Base-by-base conservation (phyloP, 2,329 filamentous ascomycete species). In the Gremmenia infestans region DNA sequence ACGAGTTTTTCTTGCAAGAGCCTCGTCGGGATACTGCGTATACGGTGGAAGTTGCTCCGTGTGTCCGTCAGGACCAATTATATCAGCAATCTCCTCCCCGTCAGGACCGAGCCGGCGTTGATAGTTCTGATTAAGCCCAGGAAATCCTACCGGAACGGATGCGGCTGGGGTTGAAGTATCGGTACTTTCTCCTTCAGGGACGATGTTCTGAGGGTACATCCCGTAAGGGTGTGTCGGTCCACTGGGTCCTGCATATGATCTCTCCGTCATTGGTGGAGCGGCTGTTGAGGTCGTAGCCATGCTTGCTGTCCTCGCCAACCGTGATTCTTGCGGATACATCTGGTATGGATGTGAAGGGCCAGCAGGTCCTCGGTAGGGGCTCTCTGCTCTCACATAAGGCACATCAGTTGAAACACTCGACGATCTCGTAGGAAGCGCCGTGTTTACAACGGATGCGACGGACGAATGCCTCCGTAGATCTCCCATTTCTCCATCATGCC, bases 21-120 rank as follows among this genome's bases (percentile, higher is more conserved):
- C 76, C 55, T 90, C 87, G 52, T 95, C 89, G 2, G 92, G 90
- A 71, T 95, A 97, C 70, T 91, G 81, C 14, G 90, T 89, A 69
- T 97, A 97, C 0, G 93, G 93, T 12, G 93, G 93, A 17, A 97
- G 76, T 70, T 96, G 90, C 72, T 97, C 93, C 1, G 88, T 87
- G 68, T 97, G 91, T 1, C 92, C 92, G 66, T 96, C 85, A 0
- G 88, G 89, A 1, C 91, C 91, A 51, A 97, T 87, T 53, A 97
- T 83, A 69, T 92, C 91, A 48, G 87, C 90, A n/a, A 82, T 77
- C 64, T 96, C 92, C 72, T 96, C 91, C 52, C 90, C 90, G 55
- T 91, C 88, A 0, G 89, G 87, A 0, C 88, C 89, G 51, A 90
- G 72, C 51, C 87, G 83, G 60, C 88, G 78, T 66, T 87, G 88